phyloP scores from a whole-genome alignment of 257 asterid genomes.

The Nicotiana paniculata region DNA sequence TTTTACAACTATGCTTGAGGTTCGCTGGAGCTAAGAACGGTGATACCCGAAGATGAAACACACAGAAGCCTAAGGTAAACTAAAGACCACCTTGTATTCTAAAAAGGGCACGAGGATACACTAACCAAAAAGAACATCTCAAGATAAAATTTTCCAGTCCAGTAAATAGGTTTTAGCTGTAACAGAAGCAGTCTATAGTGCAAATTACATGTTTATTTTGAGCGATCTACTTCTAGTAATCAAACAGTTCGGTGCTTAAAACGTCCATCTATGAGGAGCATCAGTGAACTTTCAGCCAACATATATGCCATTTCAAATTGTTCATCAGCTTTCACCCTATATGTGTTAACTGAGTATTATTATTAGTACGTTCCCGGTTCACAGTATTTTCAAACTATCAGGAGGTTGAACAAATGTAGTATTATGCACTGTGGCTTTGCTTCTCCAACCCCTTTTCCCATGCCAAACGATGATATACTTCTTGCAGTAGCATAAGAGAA shows the following conservation, averaged over 20 bases:
- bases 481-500: neutral
- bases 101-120: neutral
- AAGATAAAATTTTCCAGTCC: neutral
- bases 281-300: neutral
- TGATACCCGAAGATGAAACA: neutral
- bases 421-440: neutral
- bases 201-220: neutral
- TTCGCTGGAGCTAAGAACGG: neutral
- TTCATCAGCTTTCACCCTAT: neutral
- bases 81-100: neutral
- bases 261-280: neutral
- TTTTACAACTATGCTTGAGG: conserved; percentile 9
- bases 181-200: neutral
- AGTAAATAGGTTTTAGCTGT: neutral
- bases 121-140: neutral
- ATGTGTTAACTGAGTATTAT: neutral
- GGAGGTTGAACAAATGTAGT: neutral
- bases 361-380: neutral
- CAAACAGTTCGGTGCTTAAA: neutral
- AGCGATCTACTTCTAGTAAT: neutral
- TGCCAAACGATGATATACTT: neutral
- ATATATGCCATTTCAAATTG: neutral
- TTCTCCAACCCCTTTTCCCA: neutral
- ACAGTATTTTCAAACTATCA: neutral
- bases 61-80: neutral